A percentile compares a stretch with the other conserved stretches of the same genome.
These are phyloP conservation scores for Hypomontagnella monticulosa DNA, from an alignment of 495 filamentous ascomycete species.

Conservation along the genomic window DNA sequence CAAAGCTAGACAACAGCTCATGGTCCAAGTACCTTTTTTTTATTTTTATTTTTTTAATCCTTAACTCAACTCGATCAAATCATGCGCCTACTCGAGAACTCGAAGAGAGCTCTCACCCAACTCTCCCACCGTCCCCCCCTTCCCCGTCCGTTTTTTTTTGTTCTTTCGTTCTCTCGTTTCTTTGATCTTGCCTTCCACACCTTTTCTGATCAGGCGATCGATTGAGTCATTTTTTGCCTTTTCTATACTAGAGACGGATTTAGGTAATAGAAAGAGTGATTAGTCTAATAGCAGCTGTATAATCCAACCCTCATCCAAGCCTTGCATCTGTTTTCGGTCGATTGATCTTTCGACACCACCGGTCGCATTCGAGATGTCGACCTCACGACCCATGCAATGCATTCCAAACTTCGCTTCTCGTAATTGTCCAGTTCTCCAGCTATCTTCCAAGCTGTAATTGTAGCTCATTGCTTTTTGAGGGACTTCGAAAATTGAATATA, in stretches of 20 bases:
- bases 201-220: conserved; percentile 39
- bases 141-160: conserved; percentile 42
- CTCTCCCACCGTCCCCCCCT: conserved; percentile 33
- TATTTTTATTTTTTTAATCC: conserved; percentile 36
- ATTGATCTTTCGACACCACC: conserved; percentile 35
- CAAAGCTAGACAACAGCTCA: conserved; percentile 47
- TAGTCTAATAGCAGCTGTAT: conserved; percentile 37
- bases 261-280: conserved; percentile 32
- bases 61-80: conserved; percentile 43
- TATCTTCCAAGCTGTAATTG: conserved; percentile 37
- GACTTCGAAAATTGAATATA: conserved; percentile 41
- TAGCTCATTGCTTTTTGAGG: conserved; percentile 3
- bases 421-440: conserved; percentile 38
- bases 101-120: conserved; percentile 48
- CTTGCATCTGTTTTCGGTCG: conserved; percentile 41
- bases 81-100: conserved; percentile 51
- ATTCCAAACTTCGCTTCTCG: conserved; percentile 14
- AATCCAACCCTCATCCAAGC: conserved; percentile 6
- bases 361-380: conserved; percentile 49
- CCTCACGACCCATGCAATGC: conserved; percentile 48
- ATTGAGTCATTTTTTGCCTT: conserved; percentile 40
- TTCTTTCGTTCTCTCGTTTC: conserved; percentile 54
- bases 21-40: conserved; percentile 51
- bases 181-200: conserved; percentile 37
- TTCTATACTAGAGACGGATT: conserved; percentile 32